phyloP scores from a whole-genome alignment of 2,329 filamentous ascomycete genomes.

The Diaporthe nobilis region DNA sequence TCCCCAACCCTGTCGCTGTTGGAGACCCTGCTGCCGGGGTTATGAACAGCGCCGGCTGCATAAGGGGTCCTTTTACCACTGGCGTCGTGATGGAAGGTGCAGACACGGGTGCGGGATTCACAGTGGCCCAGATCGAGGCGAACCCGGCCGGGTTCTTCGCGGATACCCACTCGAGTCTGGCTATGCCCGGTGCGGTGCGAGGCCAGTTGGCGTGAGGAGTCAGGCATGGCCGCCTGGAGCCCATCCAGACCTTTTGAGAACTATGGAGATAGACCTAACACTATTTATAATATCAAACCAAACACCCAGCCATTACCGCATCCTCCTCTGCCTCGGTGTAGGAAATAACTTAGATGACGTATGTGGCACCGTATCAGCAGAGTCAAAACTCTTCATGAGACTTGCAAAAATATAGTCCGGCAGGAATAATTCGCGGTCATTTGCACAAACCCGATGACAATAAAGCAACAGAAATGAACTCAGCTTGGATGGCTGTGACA shows the following conservation, averaged over 20 bases:
- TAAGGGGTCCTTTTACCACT: constrained; percentile 59
- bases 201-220: constrained; percentile 54
- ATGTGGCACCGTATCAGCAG: too few relatives aligned
- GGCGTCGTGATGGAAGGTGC: constrained; percentile 56
- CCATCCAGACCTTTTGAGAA: neutral
- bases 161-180: constrained; percentile 61
- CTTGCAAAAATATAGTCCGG: too few relatives aligned
- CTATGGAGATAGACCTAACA: neutral
- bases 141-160: constrained; percentile 64
- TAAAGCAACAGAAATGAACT: neutral
- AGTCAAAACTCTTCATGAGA: too few relatives aligned
- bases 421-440: too few relatives aligned
- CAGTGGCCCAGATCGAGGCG: constrained; percentile 60
- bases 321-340: neutral
- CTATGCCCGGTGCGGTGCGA: constrained; percentile 60
- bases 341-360: too few relatives aligned
- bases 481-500: neutral
- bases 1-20: constrained; percentile 59
- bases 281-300: neutral
- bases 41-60: constrained; percentile 44
- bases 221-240: neutral
- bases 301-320: neutral
- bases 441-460: neutral
- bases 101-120: constrained; percentile 62
- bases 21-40: constrained; percentile 44